A percentile compares a stretch with the other conserved stretches of the same genome.
Evolutionary conservation across 805 yeast genomes (phyloP).

Genomic region (Kodamaea neixiangensis): DNA sequence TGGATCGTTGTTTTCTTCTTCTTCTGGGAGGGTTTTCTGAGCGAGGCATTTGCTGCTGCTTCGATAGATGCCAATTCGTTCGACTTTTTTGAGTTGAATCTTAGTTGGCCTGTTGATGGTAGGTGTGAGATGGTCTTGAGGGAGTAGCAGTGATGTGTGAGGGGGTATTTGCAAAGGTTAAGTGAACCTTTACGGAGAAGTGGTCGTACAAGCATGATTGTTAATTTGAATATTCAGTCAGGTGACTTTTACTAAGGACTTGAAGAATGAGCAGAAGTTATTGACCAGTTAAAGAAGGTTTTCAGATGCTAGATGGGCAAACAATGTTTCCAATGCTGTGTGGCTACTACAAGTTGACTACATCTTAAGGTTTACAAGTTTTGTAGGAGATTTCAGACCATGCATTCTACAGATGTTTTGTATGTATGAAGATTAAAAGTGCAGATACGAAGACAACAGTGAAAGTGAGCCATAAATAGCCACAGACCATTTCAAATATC

Average conservation of each 20-base stretch:
- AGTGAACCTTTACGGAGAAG: not conserved
- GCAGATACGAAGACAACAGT: too few species aligned
- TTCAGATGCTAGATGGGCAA: too few species aligned
- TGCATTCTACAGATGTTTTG: too few species aligned
- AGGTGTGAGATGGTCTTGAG: not conserved
- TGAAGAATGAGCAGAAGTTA: too few species aligned
- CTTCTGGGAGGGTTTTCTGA: not conserved
- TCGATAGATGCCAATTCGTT: slow-evolving; percentile 6
- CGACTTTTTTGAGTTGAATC: not conserved
- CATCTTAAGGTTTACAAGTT: too few species aligned
- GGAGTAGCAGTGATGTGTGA: not conserved
- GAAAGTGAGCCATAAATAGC: too few species aligned
- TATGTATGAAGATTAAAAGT: too few species aligned
- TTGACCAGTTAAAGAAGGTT: too few species aligned
- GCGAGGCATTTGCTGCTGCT: slow-evolving; percentile 6
- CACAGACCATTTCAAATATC: too few species aligned
- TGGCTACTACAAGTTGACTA: too few species aligned
- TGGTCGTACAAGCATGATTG: not conserved
- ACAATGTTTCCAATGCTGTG: too few species aligned
- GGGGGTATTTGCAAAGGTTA: not conserved
- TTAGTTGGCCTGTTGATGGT: not conserved
- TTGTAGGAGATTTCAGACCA: too few species aligned
- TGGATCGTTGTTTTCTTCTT: slow-evolving; percentile 31
- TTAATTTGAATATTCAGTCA: not conserved
- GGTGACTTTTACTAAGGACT: not conserved